A percentile compares a stretch with the other conserved stretches of the same genome.
phyloP scores from a whole-genome alignment of 108 stramenopile genomes.

The Parmales sp. region DNA sequence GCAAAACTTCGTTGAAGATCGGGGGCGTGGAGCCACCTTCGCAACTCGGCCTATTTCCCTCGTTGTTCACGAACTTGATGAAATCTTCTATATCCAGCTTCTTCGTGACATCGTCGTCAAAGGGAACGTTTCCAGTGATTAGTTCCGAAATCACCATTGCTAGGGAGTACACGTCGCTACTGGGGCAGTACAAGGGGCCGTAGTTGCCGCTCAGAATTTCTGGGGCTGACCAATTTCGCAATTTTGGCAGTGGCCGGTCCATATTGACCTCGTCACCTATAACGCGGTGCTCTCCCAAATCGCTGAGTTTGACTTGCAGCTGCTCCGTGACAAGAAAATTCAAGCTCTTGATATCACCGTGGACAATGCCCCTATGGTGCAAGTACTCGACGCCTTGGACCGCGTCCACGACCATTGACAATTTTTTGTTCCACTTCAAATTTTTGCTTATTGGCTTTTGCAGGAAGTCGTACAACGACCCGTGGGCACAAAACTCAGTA shows the following conservation, averaged over 20 bases:
- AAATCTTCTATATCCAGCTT: too few species aligned
- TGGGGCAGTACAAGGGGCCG: not conserved
- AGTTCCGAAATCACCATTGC: constrained; percentile 5
- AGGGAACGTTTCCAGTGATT: not conserved
- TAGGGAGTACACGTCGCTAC: constrained; percentile 1
- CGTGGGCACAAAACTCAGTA: constrained; percentile 17
- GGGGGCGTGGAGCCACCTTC: too few species aligned
- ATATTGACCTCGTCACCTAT: not conserved
- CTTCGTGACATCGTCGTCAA: too few species aligned
- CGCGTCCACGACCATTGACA: constrained; percentile 20
- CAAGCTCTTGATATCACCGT: constrained; percentile 25
- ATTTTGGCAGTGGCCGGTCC: not conserved
- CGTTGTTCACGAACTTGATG: too few species aligned
- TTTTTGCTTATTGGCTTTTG: not conserved
- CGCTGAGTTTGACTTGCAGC: constrained; percentile 14
- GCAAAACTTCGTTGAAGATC: too few species aligned
- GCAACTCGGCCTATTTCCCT: too few species aligned
- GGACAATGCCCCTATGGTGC: constrained; percentile 5
- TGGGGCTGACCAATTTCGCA: not conserved
- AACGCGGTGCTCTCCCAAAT: constrained; percentile 17
- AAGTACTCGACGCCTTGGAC: constrained; percentile 9
- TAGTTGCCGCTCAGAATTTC: constrained; percentile 1
- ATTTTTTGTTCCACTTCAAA: not conserved
- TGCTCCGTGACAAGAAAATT: constrained; percentile 23
- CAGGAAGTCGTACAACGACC: constrained; percentile 24